phyloP scores from a whole-genome alignment of 208 protist species.

The Leishmania gerbilli region DNA sequence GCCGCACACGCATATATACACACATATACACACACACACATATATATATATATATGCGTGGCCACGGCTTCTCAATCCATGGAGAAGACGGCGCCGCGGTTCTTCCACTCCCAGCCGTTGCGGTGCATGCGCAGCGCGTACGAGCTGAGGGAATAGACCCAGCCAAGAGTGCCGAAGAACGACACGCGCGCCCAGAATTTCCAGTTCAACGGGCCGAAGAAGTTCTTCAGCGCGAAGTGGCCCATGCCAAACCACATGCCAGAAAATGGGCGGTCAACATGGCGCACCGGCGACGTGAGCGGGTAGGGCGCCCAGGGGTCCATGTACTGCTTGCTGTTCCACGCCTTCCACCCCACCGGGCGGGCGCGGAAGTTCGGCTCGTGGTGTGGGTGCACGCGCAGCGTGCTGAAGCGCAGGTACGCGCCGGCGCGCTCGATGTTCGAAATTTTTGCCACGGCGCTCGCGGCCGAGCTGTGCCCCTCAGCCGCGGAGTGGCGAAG shows the following conservation, averaged over 20 bases:
- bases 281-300: slow-evolving; percentile 62
- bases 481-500: slow-evolving; percentile 60
- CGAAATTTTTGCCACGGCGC: slow-evolving; percentile 56
- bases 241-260: slow-evolving; percentile 85
- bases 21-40: background rate
- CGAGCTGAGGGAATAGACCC: slow-evolving; percentile 39
- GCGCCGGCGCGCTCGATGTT: slow-evolving; percentile 67
- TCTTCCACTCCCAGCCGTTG: slow-evolving; percentile 91
- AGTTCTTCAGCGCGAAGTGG: slow-evolving; percentile 83
- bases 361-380: slow-evolving; percentile 81
- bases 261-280: slow-evolving; percentile 59
- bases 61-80: slow-evolving; percentile 57
- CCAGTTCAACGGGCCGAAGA: slow-evolving; percentile 78
- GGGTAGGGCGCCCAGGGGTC: slow-evolving; percentile 78
- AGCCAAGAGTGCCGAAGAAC: slow-evolving; percentile 58
- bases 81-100: slow-evolving; percentile 79
- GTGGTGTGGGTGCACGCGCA: slow-evolving; percentile 67
- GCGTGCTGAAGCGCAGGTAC: slow-evolving; percentile 82
- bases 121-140: slow-evolving; percentile 83
- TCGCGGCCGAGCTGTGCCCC: slow-evolving; percentile 17
- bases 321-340: slow-evolving; percentile 69
- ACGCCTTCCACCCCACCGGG: slow-evolving; percentile 74
- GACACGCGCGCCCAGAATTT: slow-evolving; percentile 62
- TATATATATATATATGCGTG: background rate
- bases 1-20: background rate